These are phyloP conservation scores for Heracleum sosnowskyi DNA, from an alignment of 129 eudicot species.

Conservation along the genomic window DNA sequence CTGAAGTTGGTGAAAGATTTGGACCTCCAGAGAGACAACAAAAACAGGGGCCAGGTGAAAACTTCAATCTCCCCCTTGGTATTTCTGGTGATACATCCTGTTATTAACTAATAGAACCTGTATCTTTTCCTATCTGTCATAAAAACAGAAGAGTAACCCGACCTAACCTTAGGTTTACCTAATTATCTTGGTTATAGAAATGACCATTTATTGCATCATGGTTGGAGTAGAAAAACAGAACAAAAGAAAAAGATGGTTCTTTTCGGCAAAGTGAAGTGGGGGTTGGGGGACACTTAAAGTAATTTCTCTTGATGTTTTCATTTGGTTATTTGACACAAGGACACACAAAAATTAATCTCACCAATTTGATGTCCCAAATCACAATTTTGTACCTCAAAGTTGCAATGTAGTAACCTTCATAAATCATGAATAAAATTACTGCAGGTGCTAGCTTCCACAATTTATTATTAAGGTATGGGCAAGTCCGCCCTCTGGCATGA, in stretches of 20 bases:
- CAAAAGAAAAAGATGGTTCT: background rate
- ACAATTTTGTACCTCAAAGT: background rate
- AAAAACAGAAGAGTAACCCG: background rate
- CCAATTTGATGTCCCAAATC: background rate
- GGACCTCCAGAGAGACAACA: slow-evolving; percentile 74
- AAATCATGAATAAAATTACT: background rate
- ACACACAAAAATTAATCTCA: background rate
- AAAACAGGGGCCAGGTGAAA: slow-evolving; percentile 85
- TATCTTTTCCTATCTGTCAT: background rate
- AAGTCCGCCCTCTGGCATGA: background rate
- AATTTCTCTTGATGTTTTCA: background rate
- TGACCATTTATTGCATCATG: background rate
- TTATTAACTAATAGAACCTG: background rate
- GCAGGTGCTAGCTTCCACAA: background rate
- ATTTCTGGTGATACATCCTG: background rate
- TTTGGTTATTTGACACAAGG: background rate
- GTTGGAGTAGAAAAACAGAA: background rate
- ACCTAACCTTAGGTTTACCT: background rate
- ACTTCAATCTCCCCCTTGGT: background rate
- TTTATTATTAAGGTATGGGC: background rate
- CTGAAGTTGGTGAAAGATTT: slow-evolving; percentile 86
- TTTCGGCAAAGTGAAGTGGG: background rate
- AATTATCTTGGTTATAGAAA: background rate
- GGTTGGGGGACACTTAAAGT: background rate
- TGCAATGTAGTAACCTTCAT: background rate